Evolutionary conservation across 2,329 filamentous ascomycete genomes (phyloP).

Genomic region (Xylaria sp.): DNA sequence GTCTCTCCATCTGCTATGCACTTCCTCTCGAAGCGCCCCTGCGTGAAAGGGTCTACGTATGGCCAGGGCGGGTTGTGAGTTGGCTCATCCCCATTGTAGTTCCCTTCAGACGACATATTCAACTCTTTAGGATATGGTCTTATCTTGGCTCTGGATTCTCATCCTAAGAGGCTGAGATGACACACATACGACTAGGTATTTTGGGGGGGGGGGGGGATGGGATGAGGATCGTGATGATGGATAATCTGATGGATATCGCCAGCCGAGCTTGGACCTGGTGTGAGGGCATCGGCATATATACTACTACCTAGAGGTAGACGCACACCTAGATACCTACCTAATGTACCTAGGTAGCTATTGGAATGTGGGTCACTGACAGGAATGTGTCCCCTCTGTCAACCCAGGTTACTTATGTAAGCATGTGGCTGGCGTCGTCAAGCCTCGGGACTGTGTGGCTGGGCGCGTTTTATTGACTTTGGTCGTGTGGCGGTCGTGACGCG

Average conservation of each 20-base stretch:
- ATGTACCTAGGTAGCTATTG: too few relatives aligned
- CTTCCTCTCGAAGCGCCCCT: conserved; percentile 31
- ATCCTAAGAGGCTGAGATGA: background rate
- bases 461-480: conserved; percentile 34
- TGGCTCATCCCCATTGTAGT: background rate
- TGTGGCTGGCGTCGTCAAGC: background rate
- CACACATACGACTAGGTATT: too few relatives aligned
- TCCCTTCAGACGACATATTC: background rate
- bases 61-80: conserved; percentile 36
- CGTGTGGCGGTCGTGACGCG: conserved; percentile 19
- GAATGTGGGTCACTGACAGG: too few relatives aligned
- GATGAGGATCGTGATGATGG: too few relatives aligned
- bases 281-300: too few relatives aligned
- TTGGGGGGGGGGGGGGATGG: too few relatives aligned
- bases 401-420: too few relatives aligned
- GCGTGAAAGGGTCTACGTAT: conserved; percentile 2
- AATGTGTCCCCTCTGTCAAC: too few relatives aligned
- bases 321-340: too few relatives aligned
- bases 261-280: too few relatives aligned
- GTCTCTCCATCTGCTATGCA: conserved; percentile 38
- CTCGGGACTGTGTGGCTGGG: conserved; percentile 23
- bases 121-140: conserved; percentile 8
- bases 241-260: too few relatives aligned
- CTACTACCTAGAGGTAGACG: too few relatives aligned
- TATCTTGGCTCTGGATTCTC: background rate